Percentiles rank a stretch among this genome's conserved stretches.
These are phyloP conservation scores for Solanum arcanum DNA, from an alignment of 257 asterid species.

Conservation along the genomic window DNA sequence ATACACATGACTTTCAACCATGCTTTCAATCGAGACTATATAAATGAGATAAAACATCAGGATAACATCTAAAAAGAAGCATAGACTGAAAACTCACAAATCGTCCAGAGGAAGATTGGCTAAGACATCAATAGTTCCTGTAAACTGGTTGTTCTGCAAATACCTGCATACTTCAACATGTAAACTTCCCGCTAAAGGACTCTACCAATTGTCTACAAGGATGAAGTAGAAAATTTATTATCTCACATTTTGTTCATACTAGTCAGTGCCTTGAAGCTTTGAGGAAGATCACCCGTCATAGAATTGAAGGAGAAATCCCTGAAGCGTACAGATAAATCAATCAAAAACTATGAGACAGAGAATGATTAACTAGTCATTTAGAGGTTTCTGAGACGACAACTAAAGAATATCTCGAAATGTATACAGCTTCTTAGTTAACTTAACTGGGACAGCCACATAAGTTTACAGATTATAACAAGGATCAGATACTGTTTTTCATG, in stretches of 20 bases:
- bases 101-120: conserved; percentile 75
- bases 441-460: neutral
- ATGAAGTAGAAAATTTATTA: neutral
- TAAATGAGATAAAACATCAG: neutral
- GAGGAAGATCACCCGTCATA: conserved; percentile 49
- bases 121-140: conserved; percentile 79
- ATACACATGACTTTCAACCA: neutral
- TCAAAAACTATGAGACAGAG: neutral
- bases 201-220: neutral
- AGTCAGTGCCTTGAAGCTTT: conserved; percentile 33
- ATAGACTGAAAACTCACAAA: conserved; percentile 44
- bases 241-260: conserved; percentile 46
- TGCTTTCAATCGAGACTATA: neutral
- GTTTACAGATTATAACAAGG: neutral
- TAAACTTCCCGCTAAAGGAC: conserved; percentile 3
- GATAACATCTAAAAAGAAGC: neutral
- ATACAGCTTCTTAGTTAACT: neutral
- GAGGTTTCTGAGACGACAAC: neutral
- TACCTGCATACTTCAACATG: conserved; percentile 41
- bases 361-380: neutral
- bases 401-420: neutral
- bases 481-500: neutral
- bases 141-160: conserved; percentile 84
- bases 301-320: conserved; percentile 59
- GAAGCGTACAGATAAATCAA: conserved; percentile 8